Base-by-base conservation (phyloP, 208 protist species). In the Leishmania arabica region DNA sequence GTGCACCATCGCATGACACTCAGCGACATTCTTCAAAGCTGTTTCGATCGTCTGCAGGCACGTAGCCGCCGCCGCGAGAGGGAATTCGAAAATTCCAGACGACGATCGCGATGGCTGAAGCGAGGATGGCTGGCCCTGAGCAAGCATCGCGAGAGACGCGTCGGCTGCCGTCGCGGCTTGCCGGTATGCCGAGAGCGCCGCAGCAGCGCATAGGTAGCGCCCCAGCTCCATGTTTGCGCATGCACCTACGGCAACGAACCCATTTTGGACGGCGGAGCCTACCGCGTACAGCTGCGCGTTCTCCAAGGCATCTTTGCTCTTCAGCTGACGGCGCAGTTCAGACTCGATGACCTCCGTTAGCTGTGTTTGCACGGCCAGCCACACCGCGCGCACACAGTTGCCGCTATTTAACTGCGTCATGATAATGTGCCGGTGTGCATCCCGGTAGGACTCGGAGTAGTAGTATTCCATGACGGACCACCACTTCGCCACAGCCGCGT, bases 331-430 rank as follows among this genome's bases (percentile, higher is more conserved):
- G 53, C 89, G 85, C 21, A 96, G 40, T 73, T 85, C 83, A 42
- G 86, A 88, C 71, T 96, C 88, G 11, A 97, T 42, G 2, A 80
- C 58, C 53, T 88, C 81, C 27, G 88, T 83, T 34, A 89, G 79
- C 37, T 90, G 86, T 60, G 80, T 86, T 86, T 95, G 87, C 19
- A 97, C 83, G 2, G 94, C 92, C 62, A 95, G 78, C 91, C 94
- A 96, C 69, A 92, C 81, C 49, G 92, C 94, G 24, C 76, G 78
- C 0, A 85, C 88, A 60, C 73, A 83, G 75, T 89, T 82, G 54
- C 85, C 86, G 62, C 75, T 80, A 11, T 76, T 80, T 15, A 90
- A 75, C 31, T 87, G 86, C 34, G 75, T 82, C 31, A 51, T 70
- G 73, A 97, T 90, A 42, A 94, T 82, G 78, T 81, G 79, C 21